These are phyloP conservation scores for Kalanchoe fedtschenkoi DNA, from an alignment of 164 flowering plant genomes.

Conservation along the genomic window DNA sequence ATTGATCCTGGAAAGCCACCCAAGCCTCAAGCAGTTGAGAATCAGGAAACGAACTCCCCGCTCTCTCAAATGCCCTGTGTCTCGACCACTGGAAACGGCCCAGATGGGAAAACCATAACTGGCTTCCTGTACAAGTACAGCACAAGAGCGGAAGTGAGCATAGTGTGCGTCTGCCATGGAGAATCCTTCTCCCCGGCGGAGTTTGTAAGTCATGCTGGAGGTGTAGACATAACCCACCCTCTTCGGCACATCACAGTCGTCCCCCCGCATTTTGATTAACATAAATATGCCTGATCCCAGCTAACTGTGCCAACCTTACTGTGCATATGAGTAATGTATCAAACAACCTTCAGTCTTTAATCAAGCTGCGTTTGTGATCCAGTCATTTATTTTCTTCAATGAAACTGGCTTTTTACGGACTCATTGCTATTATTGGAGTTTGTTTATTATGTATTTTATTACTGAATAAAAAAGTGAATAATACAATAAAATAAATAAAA, in stretches of 20 bases:
- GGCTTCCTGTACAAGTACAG: conserved; percentile 61
- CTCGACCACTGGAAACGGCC: conserved; percentile 60
- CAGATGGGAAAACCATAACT: conserved; percentile 51
- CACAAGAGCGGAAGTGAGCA: conserved; percentile 54
- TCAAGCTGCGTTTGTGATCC: too few relatives aligned
- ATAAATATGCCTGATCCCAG: neutral
- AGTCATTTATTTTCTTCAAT: too few relatives aligned
- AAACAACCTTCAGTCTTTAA: too few relatives aligned
- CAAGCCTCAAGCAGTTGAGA: conserved; percentile 10
- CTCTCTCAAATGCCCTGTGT: conserved; percentile 53
- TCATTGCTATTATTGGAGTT: too few relatives aligned
- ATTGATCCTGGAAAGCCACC: conserved; percentile 17
- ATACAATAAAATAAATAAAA: too few relatives aligned
- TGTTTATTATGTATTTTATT: too few relatives aligned
- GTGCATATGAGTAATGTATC: too few relatives aligned
- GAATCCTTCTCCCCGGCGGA: conserved; percentile 55
- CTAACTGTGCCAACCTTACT: too few relatives aligned
- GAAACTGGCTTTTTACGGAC: too few relatives aligned
- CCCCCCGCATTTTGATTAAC: conserved; percentile 25
- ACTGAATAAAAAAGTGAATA: too few relatives aligned
- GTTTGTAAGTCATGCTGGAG: conserved; percentile 71
- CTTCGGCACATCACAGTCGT: conserved; percentile 44
- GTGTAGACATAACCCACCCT: conserved; percentile 42
- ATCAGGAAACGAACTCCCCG: neutral
- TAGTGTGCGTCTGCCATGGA: conserved; percentile 77